These are phyloP conservation scores for Hericium rajendrae DNA, from an alignment of 768 basidiomycete species.

Conservation along the genomic window DNA sequence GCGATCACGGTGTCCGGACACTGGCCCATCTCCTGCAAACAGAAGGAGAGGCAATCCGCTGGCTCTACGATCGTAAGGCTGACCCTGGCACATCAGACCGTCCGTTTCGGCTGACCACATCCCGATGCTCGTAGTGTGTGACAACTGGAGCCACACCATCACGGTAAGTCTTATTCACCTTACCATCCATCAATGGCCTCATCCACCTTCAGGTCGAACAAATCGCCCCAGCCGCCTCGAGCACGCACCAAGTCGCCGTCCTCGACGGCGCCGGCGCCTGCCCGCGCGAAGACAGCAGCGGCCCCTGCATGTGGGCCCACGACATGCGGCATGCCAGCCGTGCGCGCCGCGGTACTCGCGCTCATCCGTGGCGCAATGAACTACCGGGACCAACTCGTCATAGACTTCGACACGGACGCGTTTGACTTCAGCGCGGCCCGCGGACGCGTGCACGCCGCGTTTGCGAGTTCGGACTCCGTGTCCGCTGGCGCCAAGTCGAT, in stretches of 20 bases:
- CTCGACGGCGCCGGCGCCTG: slow-evolving; percentile 4
- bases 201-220: background rate
- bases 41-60: background rate
- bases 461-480: slow-evolving; percentile 3
- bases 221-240: background rate
- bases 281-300: slow-evolving; percentile 3
- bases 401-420: slow-evolving; percentile 1
- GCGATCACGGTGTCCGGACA: background rate
- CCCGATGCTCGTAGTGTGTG: background rate
- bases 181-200: too few species aligned
- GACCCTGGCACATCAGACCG: too few species aligned
- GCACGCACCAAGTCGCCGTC: background rate
- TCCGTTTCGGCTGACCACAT: too few species aligned
- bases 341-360: background rate
- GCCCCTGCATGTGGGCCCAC: background rate
- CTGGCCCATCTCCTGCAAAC: slow-evolving; percentile 1
- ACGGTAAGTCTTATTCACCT: background rate
- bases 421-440: too few species aligned
- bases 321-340: background rate
- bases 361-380: background rate
- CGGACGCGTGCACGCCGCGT: slow-evolving; percentile 3
- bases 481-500: slow-evolving; percentile 3
- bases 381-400: background rate
- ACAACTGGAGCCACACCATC: slow-evolving; percentile 1
- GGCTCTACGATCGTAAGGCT: slow-evolving; percentile 1